A percentile compares a stretch with the other conserved stretches of the same genome.
Evolutionary conservation across 176 grass and related monocot genomes (phyloP).

Genomic region (Oryza glumipatula): DNA sequence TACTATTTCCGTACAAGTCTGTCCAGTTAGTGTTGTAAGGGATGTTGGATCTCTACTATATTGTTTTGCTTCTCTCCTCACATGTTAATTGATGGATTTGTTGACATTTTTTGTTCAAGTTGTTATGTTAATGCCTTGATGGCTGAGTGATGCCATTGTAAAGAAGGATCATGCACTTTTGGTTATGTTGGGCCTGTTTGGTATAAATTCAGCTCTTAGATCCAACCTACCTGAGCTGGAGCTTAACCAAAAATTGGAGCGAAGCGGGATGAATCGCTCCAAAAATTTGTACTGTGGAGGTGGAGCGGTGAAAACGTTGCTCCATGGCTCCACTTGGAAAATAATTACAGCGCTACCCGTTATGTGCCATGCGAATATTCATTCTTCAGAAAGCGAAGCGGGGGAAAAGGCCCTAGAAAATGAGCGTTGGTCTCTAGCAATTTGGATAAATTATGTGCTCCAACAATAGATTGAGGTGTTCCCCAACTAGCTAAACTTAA

Average conservation of each 20-base stretch:
- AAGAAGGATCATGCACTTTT: constrained; percentile 7
- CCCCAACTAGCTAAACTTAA: neutral
- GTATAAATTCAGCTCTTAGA: no score
- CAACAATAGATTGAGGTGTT: neutral
- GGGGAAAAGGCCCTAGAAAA: neutral
- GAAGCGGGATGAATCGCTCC: no score
- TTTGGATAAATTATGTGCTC: neutral
- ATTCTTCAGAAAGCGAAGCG: neutral
- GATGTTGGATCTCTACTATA: constrained; percentile 15
- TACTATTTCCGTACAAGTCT: constrained; percentile 44
- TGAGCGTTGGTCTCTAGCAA: neutral
- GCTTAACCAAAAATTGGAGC: no score
- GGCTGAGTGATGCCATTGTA: neutral
- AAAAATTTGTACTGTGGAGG: no score
- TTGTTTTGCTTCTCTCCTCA: constrained; percentile 37
- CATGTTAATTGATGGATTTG: constrained; percentile 18
- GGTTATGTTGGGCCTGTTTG: no score
- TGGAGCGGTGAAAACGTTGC: no score
- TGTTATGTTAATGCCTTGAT: constrained; percentile 1
- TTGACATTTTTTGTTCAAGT: constrained; percentile 1
- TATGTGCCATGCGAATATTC: neutral
- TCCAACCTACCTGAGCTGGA: no score
- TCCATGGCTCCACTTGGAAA: no score
- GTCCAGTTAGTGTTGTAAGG: constrained; percentile 12
- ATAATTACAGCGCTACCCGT: no score